Percentiles rank a stretch among this genome's conserved stretches.
Conservation (phyloP, 306 rosid species). For the Leucaena leucocephala region DNA sequence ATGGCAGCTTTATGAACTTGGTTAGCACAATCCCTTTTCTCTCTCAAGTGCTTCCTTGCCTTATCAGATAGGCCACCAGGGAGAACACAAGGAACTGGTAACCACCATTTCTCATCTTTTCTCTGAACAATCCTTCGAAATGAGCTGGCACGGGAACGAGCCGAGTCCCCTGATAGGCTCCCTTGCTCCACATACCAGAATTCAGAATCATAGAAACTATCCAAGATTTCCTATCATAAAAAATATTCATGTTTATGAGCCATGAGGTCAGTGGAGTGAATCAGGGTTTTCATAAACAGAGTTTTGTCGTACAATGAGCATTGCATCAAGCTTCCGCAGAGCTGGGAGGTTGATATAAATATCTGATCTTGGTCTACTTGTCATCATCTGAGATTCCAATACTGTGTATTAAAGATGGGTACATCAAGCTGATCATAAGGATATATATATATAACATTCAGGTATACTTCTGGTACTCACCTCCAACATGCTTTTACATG, state of each 20-base stretch:
- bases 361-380: conserved; percentile 81
- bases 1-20: conserved; percentile 97
- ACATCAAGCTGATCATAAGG: not conserved
- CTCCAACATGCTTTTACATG: not conserved
- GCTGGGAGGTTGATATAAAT: conserved; percentile 93
- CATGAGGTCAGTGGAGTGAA: not conserved
- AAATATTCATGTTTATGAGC: not conserved
- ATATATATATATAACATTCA: not conserved
- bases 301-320: conserved; percentile 76
- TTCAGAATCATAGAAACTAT: conserved; percentile 71
- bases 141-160: conserved; percentile 54
- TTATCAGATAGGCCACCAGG: conserved; percentile 85
- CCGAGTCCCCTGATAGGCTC: conserved; percentile 68
- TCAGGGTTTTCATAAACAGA: not conserved
- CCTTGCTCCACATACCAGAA: conserved; percentile 91
- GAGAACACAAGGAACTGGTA: conserved; percentile 89
- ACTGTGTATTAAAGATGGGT: not conserved
- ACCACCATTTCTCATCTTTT: conserved; percentile 98
- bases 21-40: conserved; percentile 82
- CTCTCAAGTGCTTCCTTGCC: conserved; percentile 67
- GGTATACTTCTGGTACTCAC: not conserved
- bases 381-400: conserved; percentile 67
- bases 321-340: conserved; percentile 83
- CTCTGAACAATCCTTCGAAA: conserved; percentile 64
- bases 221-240: conserved; percentile 73